These are phyloP conservation scores for Aureobasidium sp. DNA, from an alignment of 2,329 filamentous ascomycete genomes.

Conservation along the genomic window DNA sequence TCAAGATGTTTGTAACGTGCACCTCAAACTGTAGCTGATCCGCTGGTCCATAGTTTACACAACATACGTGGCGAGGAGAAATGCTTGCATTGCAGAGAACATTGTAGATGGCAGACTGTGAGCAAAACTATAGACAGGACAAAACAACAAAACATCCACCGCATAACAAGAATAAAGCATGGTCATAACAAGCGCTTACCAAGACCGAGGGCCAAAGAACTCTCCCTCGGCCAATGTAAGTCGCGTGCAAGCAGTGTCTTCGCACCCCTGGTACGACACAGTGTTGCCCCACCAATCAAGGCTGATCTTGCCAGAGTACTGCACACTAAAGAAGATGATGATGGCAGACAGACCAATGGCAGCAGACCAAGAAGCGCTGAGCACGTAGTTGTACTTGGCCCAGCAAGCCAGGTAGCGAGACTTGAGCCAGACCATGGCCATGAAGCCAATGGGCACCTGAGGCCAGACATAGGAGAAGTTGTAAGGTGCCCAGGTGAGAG, in stretches of 20 bases:
- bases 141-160: too few relatives aligned
- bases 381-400: constrained; percentile 10
- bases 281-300: constrained; percentile 4
- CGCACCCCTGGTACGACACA: background rate
- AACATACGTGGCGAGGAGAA: too few relatives aligned
- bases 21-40: too few relatives aligned
- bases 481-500: constrained; percentile 7
- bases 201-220: background rate
- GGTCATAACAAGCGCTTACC: too few relatives aligned
- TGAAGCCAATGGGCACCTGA: background rate
- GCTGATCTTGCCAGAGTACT: background rate
- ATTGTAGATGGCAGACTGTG: too few relatives aligned
- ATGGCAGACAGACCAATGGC: constrained; percentile 9
- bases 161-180: too few relatives aligned
- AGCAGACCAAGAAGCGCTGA: constrained; percentile 1
- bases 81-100: too few relatives aligned
- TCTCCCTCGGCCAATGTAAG: background rate
- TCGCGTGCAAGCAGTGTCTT: background rate
- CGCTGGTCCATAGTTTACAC: too few relatives aligned
- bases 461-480: constrained; percentile 1
- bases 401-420: background rate
- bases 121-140: too few relatives aligned
- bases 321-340: constrained; percentile 3
- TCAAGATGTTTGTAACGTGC: too few relatives aligned
- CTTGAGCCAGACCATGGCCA: constrained; percentile 3